These are phyloP conservation scores for Pseudogymnoascus sp. DNA, from an alignment of 2,329 filamentous ascomycete species.

Conservation along the genomic window DNA sequence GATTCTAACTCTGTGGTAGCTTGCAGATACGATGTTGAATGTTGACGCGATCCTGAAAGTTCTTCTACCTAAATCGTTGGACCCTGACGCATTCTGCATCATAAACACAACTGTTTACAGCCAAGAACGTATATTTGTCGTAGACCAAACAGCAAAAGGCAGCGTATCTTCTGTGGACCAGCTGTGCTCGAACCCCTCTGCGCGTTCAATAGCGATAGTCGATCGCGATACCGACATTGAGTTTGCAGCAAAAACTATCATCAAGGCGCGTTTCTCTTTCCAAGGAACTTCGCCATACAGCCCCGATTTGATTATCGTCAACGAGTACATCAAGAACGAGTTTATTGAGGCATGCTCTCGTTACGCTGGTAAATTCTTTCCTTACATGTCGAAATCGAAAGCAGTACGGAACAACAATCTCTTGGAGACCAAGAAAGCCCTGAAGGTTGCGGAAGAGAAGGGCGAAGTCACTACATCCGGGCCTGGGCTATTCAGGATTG, in stretches of 20 bases:
- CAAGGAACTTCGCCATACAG: slow-evolving; percentile 52
- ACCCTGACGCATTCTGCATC: slow-evolving; percentile 42
- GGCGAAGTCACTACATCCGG: background rate
- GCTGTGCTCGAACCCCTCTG: slow-evolving; percentile 33
- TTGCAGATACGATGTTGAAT: slow-evolving; percentile 25
- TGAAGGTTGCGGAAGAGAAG: slow-evolving; percentile 9
- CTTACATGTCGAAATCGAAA: background rate
- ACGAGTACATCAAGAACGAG: slow-evolving; percentile 50
- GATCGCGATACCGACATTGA: slow-evolving; percentile 52
- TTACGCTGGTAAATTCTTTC: slow-evolving; percentile 28
- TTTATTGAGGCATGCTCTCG: slow-evolving; percentile 45
- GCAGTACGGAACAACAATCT: background rate
- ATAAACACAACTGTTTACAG: slow-evolving; percentile 27
- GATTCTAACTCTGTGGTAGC: slow-evolving; percentile 5
- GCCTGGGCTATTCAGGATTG: background rate
- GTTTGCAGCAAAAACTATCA: slow-evolving; percentile 45
- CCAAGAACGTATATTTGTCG: slow-evolving; percentile 16
- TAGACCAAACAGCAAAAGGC: slow-evolving; percentile 14
- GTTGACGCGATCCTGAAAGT: slow-evolving; percentile 35
- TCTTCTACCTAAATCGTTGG: slow-evolving; percentile 35
- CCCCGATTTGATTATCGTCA: slow-evolving; percentile 57
- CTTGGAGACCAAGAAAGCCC: background rate
- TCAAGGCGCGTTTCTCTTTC: slow-evolving; percentile 48
- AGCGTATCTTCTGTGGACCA: slow-evolving; percentile 19
- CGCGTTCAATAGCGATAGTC: slow-evolving; percentile 47